Conservation (phyloP, 805 yeast genomes). For the Candida montana region DNA sequence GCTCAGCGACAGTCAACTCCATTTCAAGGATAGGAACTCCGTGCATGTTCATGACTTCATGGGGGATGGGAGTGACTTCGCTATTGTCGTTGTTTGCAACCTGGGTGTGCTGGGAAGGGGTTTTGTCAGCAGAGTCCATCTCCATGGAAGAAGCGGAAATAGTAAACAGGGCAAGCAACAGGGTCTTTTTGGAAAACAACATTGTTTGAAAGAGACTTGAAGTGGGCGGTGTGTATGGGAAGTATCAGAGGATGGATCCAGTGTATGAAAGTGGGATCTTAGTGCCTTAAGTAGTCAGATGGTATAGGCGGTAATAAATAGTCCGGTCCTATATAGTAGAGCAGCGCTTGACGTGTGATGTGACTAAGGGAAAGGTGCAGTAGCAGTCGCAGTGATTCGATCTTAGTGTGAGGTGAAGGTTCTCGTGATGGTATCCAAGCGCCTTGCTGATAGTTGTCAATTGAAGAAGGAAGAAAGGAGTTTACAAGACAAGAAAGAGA, state of each 20-base stretch:
- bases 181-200: not conserved
- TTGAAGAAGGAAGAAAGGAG: too few relatives aligned
- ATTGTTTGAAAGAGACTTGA: not conserved
- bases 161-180: not conserved
- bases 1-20: conserved; percentile 63
- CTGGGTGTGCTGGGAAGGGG: too few relatives aligned
- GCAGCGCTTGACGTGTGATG: too few relatives aligned
- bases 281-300: not conserved
- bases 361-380: too few relatives aligned
- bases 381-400: too few relatives aligned
- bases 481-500: too few relatives aligned
- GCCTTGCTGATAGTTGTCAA: too few relatives aligned
- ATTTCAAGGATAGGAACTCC: conserved; percentile 72
- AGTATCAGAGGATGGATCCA: not conserved
- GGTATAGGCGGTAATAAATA: too few relatives aligned
- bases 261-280: not conserved
- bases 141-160: conserved; percentile 1
- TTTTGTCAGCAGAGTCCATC: not conserved
- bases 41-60: conserved; percentile 46
- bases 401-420: too few relatives aligned
- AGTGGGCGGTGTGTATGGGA: not conserved
- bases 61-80: conserved; percentile 38
- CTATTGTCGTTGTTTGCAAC: too few relatives aligned
- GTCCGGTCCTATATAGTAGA: too few relatives aligned
- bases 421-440: too few relatives aligned